phyloP scores from a whole-genome alignment of 2,329 filamentous ascomycete genomes.

The Colletotrichum sp. region DNA sequence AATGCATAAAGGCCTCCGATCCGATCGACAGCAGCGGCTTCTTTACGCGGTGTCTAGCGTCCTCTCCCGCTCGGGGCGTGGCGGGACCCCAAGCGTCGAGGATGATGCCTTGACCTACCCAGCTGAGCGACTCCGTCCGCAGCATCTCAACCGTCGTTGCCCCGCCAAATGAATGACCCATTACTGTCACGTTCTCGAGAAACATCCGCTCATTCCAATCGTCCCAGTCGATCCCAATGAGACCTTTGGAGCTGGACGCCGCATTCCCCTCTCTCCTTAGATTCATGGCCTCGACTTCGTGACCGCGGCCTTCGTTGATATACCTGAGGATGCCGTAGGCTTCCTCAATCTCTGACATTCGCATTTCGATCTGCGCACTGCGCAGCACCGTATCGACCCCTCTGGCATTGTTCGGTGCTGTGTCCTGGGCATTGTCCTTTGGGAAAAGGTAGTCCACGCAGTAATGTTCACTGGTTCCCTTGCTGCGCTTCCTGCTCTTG shows the following conservation, averaged over 20 bases:
- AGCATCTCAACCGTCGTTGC: slow-evolving; percentile 67
- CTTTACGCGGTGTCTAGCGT: slow-evolving; percentile 45
- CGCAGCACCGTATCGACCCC: slow-evolving; percentile 66
- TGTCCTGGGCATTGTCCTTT: slow-evolving; percentile 55
- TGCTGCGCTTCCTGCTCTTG: slow-evolving; percentile 32
- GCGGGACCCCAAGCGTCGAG: slow-evolving; percentile 68
- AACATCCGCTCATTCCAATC: slow-evolving; percentile 62
- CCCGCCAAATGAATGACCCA: slow-evolving; percentile 71
- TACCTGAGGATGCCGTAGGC: slow-evolving; percentile 60
- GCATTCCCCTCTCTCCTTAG: slow-evolving; percentile 60
- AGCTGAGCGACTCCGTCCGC: slow-evolving; percentile 55
- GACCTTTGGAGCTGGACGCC: slow-evolving; percentile 62
- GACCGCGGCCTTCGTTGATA: slow-evolving; percentile 59
- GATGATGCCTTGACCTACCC: slow-evolving; percentile 66
- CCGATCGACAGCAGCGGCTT: slow-evolving; percentile 67
- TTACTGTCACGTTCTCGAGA: slow-evolving; percentile 58
- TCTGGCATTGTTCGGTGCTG: slow-evolving; percentile 57
- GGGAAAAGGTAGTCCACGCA: slow-evolving; percentile 68
- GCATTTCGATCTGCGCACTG: slow-evolving; percentile 64
- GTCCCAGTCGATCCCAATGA: slow-evolving; percentile 59
- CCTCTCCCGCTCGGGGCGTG: slow-evolving; percentile 47
- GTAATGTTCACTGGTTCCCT: slow-evolving; percentile 41
- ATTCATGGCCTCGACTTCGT: slow-evolving; percentile 53
- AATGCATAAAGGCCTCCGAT: slow-evolving; percentile 73
- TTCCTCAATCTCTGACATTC: slow-evolving; percentile 68